Evolutionary conservation across 176 grass and related monocot genomes (phyloP), one percentile per base, ranked within the genome.

Genomic region (Musa beccarii): DNA sequence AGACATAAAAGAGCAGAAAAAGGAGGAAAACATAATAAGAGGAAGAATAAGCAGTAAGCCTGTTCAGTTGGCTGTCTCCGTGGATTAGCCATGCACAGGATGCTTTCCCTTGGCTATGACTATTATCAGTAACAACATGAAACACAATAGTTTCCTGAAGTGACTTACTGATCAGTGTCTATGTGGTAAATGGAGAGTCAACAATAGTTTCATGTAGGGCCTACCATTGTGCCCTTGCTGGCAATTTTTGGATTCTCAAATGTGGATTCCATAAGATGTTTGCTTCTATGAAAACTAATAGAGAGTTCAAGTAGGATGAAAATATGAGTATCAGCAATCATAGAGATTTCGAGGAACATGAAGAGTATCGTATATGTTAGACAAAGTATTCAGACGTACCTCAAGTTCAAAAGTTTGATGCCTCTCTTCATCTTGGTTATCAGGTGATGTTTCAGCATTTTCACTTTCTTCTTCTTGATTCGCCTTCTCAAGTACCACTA

Each of bases 341-440:
- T 3, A 52, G 68, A 51, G 14, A 51, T 70, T 69, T 70, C 2
- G 11, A 12, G 23, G 9, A 68, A 17, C 1, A 51, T 10, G 6
- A 19, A n/a, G n/a, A 51, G 22, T 20, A 64, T 9, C 9, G 61
- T 17, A 49, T 34, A 15, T 34, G 12, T 29, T 79, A n/a, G 49
- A 54, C 1, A 52, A 59, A 17, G 20, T 10, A 50, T 49, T 16
- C 54, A 52, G 9, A 63, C 52, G 69, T 89, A 96, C 93, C 93
- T 97, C 88, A 76, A 93, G 90, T 93, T 97, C 88, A 75, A 90
- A 97, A 71, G 90, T 79, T 79, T 93, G 90, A 79, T 83, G 81
- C 55, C 53, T 88, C 69, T 81, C 75, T 51, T 84, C 83, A 78
- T 89, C 79, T 62, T 90, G 83, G 72, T 85, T 52, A 78, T 93